These are phyloP conservation scores for Apiotrichum veenhuisii DNA, from an alignment of 1,284 basidiomycete genomes.

Conservation along the genomic window DNA sequence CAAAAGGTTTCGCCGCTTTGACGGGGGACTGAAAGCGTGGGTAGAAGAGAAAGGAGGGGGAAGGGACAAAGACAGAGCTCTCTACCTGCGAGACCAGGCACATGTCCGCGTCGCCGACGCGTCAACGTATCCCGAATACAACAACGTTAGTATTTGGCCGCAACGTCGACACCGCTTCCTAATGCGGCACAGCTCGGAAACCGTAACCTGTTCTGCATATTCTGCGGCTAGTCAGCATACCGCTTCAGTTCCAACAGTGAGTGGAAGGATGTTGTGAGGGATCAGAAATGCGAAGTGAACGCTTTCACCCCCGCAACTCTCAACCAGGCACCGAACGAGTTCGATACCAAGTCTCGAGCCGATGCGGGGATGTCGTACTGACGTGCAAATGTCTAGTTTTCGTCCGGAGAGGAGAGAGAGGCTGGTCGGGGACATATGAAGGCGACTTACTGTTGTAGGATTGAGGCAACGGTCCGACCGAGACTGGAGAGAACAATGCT, in stretches of 20 bases:
- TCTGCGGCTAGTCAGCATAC: not conserved
- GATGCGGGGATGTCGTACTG: constrained; percentile 30
- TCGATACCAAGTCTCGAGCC: not conserved
- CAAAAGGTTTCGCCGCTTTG: constrained; percentile 35
- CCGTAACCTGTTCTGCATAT: not conserved
- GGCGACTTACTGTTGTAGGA: not conserved
- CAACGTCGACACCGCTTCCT: not conserved
- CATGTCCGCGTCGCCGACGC: too few species aligned
- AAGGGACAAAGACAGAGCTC: too few species aligned
- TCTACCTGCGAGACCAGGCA: too few species aligned
- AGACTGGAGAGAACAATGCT: not conserved
- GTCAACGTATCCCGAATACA: not conserved
- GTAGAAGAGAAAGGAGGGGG: not conserved
- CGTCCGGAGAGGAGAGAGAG: constrained; percentile 19
- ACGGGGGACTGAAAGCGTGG: constrained; percentile 38
- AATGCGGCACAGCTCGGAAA: not conserved
- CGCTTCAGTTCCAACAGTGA: not conserved
- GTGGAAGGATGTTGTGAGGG: not conserved
- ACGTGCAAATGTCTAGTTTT: constrained; percentile 42
- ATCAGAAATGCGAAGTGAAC: constrained; percentile 39
- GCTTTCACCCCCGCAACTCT: constrained; percentile 22
- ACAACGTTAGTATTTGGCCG: too few species aligned
- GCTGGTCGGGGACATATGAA: not conserved
- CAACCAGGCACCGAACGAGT: not conserved
- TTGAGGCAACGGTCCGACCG: too few species aligned